A percentile compares a stretch with the other conserved stretches of the same genome.
phyloP scores from a whole-genome alignment of 495 filamentous ascomycete genomes.

The Penicillium subrubescens region DNA sequence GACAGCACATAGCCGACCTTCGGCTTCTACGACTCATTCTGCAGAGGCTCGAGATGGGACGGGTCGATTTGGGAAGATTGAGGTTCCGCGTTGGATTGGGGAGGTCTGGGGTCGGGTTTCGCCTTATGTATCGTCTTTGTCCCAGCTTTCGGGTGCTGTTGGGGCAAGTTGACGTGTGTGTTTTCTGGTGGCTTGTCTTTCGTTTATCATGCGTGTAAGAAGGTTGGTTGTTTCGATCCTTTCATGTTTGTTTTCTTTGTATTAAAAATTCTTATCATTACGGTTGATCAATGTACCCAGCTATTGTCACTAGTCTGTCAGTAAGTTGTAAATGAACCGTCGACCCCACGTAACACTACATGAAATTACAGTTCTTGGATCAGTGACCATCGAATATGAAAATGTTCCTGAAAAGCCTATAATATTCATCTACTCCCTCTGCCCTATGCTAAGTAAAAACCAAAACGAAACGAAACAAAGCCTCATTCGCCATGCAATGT shows the following conservation, averaged over 20 bases:
- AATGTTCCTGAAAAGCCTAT: neutral
- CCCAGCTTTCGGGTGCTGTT: neutral
- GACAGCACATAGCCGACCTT: slow-evolving; percentile 30
- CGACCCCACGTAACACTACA: neutral
- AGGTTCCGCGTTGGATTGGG: neutral
- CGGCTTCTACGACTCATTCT: slow-evolving; percentile 5
- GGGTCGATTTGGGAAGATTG: neutral
- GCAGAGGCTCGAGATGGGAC: neutral
- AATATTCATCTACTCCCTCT: neutral
- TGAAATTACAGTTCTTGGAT: neutral
- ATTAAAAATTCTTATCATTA: neutral
- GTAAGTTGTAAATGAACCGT: neutral
- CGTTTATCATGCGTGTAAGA: neutral
- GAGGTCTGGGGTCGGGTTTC: neutral
- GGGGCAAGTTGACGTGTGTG: neutral
- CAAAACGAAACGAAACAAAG: neutral
- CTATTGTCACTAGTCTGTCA: neutral
- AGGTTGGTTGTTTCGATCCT: neutral
- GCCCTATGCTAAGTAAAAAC: neutral
- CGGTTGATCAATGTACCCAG: neutral
- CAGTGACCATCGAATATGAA: neutral
- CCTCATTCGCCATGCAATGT: slow-evolving; percentile 2
- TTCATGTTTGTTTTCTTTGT: neutral
- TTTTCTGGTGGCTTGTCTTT: neutral
- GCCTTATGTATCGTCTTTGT: neutral